Evolutionary conservation across 208 protist species (phyloP), one percentile per base, ranked within the genome.

Genomic region (Porcisia hertigi): DNA sequence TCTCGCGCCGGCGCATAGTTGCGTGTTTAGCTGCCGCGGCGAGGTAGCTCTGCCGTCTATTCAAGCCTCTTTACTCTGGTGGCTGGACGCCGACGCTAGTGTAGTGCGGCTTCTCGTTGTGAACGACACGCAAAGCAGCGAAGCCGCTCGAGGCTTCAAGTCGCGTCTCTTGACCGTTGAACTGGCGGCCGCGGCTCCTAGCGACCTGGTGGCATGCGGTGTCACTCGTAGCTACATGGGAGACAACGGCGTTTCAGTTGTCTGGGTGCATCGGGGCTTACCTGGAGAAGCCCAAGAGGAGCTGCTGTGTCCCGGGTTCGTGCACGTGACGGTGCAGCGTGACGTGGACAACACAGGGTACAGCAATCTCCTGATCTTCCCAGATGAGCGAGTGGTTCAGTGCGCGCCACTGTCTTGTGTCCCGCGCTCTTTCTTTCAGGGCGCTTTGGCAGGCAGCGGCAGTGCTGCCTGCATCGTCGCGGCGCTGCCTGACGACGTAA

Each of bases 41-140:
- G 88, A 85, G 58, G 79, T 94, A 39, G 72, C 78, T 20, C 63
- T 96, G 41, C 82, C 88, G 3, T 87, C 84, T 39, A 74, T 95
- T 47, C 79, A 76, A 16, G 91, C 91, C 1, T 82, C 87, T 30
- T 77, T 95, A 34, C 77, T 88, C 43, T 95, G 91, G 91, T 95
- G 91, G 91, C 74, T 95, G 8, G 91, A 92, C 60, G 82, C 77
- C 39, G 88, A 89, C 23, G 52, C 47, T 43, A 69, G 49, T 53
- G 79, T 75, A 41, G 80, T 96, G 30, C 92, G 89, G 45, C 77
- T 96, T 39, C 72, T 94, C 20, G 75, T 85, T 11, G 82, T 88
- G 43, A 91, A 91, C 72, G 66, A 89, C 70, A 62, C 65, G 67
- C 62, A 73, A 43, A 90, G 82, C 69, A 85, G 78, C 18, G 54